Percentiles rank a stretch among this genome's conserved stretches.
These are phyloP conservation scores for Barnettozyma sp. DNA, from an alignment of 805 yeast genomes.

Conservation along the genomic window DNA sequence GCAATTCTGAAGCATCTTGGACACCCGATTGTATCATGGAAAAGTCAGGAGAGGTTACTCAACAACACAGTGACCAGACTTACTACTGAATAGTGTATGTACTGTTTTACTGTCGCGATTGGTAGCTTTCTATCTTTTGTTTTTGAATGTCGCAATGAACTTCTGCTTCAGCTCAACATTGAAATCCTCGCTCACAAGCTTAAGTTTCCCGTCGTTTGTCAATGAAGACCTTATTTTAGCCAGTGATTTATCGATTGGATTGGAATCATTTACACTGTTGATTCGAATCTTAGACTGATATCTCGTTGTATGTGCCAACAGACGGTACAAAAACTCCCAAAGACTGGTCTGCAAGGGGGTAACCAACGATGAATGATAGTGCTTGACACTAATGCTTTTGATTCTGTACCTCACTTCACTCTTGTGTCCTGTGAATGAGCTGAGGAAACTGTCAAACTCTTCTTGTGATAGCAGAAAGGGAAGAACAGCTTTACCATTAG, in stretches of 20 bases:
- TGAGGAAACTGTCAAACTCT: conserved; percentile 17
- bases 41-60: background rate
- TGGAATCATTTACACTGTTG: conserved; percentile 17
- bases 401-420: conserved; percentile 8
- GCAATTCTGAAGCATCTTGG: conserved; percentile 15
- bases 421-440: background rate
- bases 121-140: too few species aligned
- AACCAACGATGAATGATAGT: conserved; percentile 24
- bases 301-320: conserved; percentile 18
- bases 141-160: conserved; percentile 33
- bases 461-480: conserved; percentile 38
- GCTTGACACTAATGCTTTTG: conserved; percentile 26
- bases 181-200: conserved; percentile 40
- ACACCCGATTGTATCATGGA: conserved; percentile 8
- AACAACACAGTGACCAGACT: background rate
- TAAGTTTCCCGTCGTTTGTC: conserved; percentile 41
- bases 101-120: too few species aligned
- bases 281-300: conserved; percentile 24
- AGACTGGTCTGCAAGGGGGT: conserved; percentile 26
- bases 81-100: conserved; percentile 1
- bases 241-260: conserved; percentile 20
- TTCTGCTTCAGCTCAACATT: conserved; percentile 36
- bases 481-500: conserved; percentile 74
- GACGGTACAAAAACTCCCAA: conserved; percentile 16
- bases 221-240: conserved; percentile 27